phyloP scores from a whole-genome alignment of 495 filamentous ascomycete genomes.

The Tuber indicum region DNA sequence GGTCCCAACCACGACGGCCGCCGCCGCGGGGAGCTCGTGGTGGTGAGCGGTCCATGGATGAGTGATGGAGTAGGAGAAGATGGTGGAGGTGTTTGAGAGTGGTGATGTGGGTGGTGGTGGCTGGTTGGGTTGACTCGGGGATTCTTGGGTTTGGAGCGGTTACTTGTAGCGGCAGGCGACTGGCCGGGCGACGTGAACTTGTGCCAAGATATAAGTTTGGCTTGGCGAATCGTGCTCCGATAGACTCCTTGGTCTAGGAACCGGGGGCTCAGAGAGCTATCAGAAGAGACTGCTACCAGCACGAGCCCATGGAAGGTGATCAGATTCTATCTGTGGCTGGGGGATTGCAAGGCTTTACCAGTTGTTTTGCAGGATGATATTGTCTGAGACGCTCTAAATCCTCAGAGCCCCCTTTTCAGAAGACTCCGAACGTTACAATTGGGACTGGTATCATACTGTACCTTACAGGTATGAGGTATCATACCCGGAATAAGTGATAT shows the following conservation, averaged over 20 bases:
- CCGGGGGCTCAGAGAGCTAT: neutral
- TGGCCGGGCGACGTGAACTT: neutral
- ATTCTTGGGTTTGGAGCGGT: neutral
- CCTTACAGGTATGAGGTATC: neutral
- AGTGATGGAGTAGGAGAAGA: neutral
- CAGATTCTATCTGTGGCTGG: neutral
- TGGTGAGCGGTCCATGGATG: slow-evolving; percentile 32
- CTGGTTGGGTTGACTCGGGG: neutral
- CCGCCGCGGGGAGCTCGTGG: slow-evolving; percentile 29
- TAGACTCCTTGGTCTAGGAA: neutral
- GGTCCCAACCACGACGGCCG: slow-evolving; percentile 21
- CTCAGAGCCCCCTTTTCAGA: neutral
- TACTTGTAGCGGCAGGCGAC: neutral
- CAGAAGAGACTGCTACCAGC: neutral
- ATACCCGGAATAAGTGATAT: neutral
- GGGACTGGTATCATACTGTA: neutral
- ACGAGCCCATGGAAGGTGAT: neutral
- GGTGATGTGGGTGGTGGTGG: neutral
- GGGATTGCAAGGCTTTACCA: neutral
- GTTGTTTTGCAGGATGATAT: neutral
- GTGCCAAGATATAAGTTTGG: neutral
- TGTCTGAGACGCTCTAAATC: neutral
- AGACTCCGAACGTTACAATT: neutral
- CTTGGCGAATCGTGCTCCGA: neutral
- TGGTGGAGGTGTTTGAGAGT: neutral